These are phyloP conservation scores for Fonsecaea erecta DNA, from an alignment of 2,329 filamentous ascomycete species.

Conservation along the genomic window DNA sequence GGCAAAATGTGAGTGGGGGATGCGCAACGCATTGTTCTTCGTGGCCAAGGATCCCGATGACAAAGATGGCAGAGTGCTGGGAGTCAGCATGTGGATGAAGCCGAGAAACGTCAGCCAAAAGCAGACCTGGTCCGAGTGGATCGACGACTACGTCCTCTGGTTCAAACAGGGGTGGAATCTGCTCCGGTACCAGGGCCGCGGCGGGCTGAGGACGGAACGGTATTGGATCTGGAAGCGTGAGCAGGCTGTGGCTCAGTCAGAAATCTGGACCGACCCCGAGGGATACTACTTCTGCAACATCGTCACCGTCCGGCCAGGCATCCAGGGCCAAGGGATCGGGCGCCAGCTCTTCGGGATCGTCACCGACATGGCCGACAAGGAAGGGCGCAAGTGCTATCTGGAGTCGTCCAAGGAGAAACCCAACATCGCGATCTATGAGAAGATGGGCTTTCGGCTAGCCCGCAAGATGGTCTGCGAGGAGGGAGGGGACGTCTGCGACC, in stretches of 20 bases:
- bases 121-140: slow-evolving; percentile 65
- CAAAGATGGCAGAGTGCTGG: slow-evolving; percentile 59
- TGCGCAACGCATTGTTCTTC: slow-evolving; percentile 70
- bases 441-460: slow-evolving; percentile 68
- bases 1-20: slow-evolving; percentile 71
- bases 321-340: slow-evolving; percentile 70
- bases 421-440: slow-evolving; percentile 72
- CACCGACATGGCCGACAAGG: slow-evolving; percentile 65
- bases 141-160: slow-evolving; percentile 69
- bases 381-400: slow-evolving; percentile 69
- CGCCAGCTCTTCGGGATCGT: slow-evolving; percentile 67
- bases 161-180: slow-evolving; percentile 70
- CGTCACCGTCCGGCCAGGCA: slow-evolving; percentile 68
- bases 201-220: slow-evolving; percentile 67
- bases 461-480: slow-evolving; percentile 69
- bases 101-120: slow-evolving; percentile 57
- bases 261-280: slow-evolving; percentile 67
- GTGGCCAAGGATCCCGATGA: slow-evolving; percentile 65
- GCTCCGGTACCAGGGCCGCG: slow-evolving; percentile 65
- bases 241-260: slow-evolving; percentile 64
- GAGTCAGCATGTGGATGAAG: slow-evolving; percentile 73
- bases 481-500: slow-evolving; percentile 63
- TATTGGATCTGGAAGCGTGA: slow-evolving; percentile 75
- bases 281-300: slow-evolving; percentile 81
- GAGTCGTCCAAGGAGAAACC: slow-evolving; percentile 71